A percentile compares a stretch with the other conserved stretches of the same genome.
Evolutionary conservation across 83 land plant species (phyloP).

Genomic region (Thuja plicata): DNA sequence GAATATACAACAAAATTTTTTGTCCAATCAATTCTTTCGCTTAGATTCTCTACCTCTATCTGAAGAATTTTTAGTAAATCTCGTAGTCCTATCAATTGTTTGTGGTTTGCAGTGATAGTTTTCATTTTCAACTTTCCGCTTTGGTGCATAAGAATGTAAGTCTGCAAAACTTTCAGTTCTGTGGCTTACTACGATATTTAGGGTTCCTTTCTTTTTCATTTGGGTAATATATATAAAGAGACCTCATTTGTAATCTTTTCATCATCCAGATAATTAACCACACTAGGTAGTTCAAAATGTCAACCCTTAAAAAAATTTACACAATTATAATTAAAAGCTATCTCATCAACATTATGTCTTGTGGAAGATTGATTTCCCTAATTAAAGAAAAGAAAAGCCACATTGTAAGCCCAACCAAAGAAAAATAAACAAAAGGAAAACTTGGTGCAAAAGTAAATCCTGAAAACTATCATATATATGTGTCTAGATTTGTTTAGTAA

Average conservation of each 20-base stretch:
- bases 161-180: neutral
- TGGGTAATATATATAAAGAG: neutral
- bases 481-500: neutral
- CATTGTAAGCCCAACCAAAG: neutral
- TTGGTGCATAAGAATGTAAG: neutral
- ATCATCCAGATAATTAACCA: too few species aligned
- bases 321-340: too few species aligned
- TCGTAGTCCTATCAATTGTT: neutral
- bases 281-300: too few species aligned
- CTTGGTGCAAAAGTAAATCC: neutral
- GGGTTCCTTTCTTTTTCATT: neutral
- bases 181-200: neutral
- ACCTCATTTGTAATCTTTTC: too few species aligned
- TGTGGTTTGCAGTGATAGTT: neutral
- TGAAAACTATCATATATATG: neutral
- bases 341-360: too few species aligned
- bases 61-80: neutral
- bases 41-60: neutral
- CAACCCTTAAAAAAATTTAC: too few species aligned
- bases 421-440: neutral
- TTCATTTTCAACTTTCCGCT: neutral
- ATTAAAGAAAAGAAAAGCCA: neutral
- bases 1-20: too few species aligned
- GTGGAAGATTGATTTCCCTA: too few species aligned
- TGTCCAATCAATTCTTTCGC: too few species aligned